Evolutionary conservation across 2,329 filamentous ascomycete genomes (phyloP), one percentile per base, ranked within the genome.

Genomic region (Fusarium oligoseptatum): DNA sequence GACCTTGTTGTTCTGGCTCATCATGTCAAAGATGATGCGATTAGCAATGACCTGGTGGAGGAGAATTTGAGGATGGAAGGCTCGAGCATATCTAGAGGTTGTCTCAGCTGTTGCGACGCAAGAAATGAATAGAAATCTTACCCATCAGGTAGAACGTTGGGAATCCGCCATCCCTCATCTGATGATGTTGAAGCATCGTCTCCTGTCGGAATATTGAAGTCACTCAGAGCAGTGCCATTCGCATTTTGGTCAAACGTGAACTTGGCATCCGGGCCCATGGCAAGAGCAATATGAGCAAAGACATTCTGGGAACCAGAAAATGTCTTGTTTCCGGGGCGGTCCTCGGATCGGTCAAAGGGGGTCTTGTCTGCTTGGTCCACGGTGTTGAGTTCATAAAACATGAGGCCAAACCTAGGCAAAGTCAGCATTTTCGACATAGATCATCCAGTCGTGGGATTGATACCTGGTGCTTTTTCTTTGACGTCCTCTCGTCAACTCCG

Each of bases 351-450:
- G 8, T 37, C 20, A 15, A 34, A 57, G 6, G 52, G 52, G 1
- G 52, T 22, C 12, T 36, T 57, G 9, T 27, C 52, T 8, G 12
- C 20, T 6, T 22, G 52, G 1, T 57, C 52, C 7, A 10, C 20
- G 11, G 52, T 57, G 52, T 57, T 57, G 20, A 57, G 52, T 14
- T 57, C 29, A 20, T 57, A 57, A 17, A 57, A 57, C 52, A 57
- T 57, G 1, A 57, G 52, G 7, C 52, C 52, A 24, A 57, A 24
- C 14, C 52, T 57, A n/a, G n/a, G n/a, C n/a, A n/a, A n/a, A n/a
- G n/a, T n/a, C n/a, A n/a, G n/a, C n/a, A n/a, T n/a, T n/a, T n/a
- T n/a, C n/a, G n/a, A n/a, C n/a, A n/a, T n/a, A n/a, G n/a, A n/a
- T n/a, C n/a, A n/a, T n/a, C n/a, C n/a, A n/a, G n/a, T n/a, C n/a